Evolutionary conservation across 2,329 filamentous ascomycete species (phyloP).

Genomic region (Aureobasidium sp.): DNA sequence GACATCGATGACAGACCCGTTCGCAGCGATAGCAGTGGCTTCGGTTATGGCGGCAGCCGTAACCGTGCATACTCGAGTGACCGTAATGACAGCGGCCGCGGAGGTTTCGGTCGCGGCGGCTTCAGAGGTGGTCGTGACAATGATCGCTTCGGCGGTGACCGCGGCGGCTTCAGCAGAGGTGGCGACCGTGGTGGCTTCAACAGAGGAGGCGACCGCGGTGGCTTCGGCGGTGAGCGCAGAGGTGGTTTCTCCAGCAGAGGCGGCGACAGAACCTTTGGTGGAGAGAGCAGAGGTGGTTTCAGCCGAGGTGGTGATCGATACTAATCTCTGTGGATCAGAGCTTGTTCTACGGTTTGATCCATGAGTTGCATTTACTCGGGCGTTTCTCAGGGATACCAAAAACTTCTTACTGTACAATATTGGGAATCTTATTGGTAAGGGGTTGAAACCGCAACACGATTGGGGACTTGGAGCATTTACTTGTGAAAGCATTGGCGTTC

Average conservation of each 20-base stretch:
- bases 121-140: slow-evolving; percentile 13
- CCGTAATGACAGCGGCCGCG: background rate
- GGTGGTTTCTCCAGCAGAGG: background rate
- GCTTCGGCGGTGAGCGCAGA: background rate
- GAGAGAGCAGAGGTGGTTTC: slow-evolving; percentile 1
- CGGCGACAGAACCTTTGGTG: slow-evolving; percentile 14
- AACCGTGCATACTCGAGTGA: slow-evolving; percentile 4
- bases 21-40: slow-evolving; percentile 15
- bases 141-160: background rate
- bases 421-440: background rate
- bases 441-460: background rate
- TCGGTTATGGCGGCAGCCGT: slow-evolving; percentile 9
- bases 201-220: slow-evolving; percentile 20
- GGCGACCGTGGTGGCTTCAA: background rate
- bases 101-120: slow-evolving; percentile 9
- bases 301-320: slow-evolving; percentile 11
- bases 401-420: background rate
- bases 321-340: background rate
- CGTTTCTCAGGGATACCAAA: slow-evolving; percentile 7
- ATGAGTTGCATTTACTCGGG: slow-evolving; percentile 1
- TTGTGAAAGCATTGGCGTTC: slow-evolving; percentile 12
- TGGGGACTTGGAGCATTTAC: background rate
- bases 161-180: background rate
- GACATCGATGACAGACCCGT: slow-evolving; percentile 21
- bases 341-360: background rate